Evolutionary conservation across 2,329 filamentous ascomycete genomes (phyloP).

Genomic region (Microdochium bolleyi): DNA sequence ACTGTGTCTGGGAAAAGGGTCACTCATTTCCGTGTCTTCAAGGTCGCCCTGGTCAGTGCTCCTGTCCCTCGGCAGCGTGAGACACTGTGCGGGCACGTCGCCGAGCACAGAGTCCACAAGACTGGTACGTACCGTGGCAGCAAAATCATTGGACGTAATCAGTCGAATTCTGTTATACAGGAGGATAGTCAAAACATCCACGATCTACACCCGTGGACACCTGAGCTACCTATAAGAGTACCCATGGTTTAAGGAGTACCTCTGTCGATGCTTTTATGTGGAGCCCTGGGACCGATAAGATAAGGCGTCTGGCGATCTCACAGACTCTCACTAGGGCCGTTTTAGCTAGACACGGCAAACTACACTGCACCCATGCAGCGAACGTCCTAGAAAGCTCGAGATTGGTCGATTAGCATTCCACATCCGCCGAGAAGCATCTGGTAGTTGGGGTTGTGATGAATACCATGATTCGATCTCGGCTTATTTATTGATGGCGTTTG

Average conservation of each 20-base stretch:
- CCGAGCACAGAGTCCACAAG: no score
- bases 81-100: neutral
- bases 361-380: no score
- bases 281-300: neutral
- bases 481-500: conserved; percentile 4
- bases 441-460: neutral
- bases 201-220: no score
- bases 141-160: no score
- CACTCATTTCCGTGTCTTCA: neutral
- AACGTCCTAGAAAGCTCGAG: conserved; percentile 7
- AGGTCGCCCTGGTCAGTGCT: neutral
- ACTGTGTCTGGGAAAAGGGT: neutral
- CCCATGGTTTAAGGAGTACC: no score
- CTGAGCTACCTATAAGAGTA: no score
- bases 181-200: no score
- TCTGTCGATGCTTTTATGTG: no score
- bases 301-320: neutral
- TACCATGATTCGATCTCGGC: neutral
- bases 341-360: no score
- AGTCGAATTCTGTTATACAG: no score
- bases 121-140: no score
- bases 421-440: conserved; percentile 18
- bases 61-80: neutral
- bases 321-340: no score
- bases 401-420: conserved; percentile 10